phyloP scores from a whole-genome alignment of 768 basidiomycete genomes.

The Rhizopogon rudus region DNA sequence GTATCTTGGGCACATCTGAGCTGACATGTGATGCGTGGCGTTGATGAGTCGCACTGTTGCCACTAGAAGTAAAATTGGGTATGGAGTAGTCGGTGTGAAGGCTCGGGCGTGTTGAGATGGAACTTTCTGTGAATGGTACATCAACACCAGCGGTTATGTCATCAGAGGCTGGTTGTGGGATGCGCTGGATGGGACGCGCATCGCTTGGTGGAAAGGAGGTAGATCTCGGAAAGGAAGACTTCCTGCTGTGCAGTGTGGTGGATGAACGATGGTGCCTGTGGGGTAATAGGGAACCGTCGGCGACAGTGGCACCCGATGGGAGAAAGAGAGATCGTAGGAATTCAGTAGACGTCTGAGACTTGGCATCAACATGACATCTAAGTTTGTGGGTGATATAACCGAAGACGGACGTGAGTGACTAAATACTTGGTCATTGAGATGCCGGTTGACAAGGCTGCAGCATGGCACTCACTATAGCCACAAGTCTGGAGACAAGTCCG shows the following conservation, averaged over 20 bases:
- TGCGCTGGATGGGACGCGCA: slow-evolving; percentile 11
- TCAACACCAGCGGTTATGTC: neutral
- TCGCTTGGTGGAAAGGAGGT: slow-evolving; percentile 13
- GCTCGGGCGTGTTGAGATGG: slow-evolving; percentile 5
- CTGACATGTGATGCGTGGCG: slow-evolving; percentile 12
- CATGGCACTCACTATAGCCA: slow-evolving; percentile 40
- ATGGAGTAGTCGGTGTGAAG: slow-evolving; percentile 14
- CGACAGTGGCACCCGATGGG: slow-evolving; percentile 15
- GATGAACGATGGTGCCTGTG: slow-evolving; percentile 16
- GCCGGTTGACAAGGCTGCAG: neutral
- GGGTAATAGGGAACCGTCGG: slow-evolving; percentile 8
- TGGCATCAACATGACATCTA: slow-evolving; percentile 34
- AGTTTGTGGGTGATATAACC: slow-evolving; percentile 53
- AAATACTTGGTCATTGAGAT: slow-evolving; percentile 4
- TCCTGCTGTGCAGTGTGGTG: slow-evolving; percentile 20
- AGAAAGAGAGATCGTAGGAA: slow-evolving; percentile 37
- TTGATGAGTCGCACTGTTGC: slow-evolving; percentile 1
- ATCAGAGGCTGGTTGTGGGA: slow-evolving; percentile 11
- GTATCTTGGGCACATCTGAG: slow-evolving; percentile 29
- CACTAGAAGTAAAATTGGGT: slow-evolving; percentile 8
- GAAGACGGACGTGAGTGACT: slow-evolving; percentile 61
- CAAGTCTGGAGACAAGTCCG: slow-evolving; percentile 50
- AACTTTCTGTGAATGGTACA: neutral
- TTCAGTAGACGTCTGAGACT: slow-evolving; percentile 14
- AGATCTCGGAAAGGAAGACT: slow-evolving; percentile 20